phyloP scores from a whole-genome alignment of 169 alveolate species.

The Perkinsus olseni region DNA sequence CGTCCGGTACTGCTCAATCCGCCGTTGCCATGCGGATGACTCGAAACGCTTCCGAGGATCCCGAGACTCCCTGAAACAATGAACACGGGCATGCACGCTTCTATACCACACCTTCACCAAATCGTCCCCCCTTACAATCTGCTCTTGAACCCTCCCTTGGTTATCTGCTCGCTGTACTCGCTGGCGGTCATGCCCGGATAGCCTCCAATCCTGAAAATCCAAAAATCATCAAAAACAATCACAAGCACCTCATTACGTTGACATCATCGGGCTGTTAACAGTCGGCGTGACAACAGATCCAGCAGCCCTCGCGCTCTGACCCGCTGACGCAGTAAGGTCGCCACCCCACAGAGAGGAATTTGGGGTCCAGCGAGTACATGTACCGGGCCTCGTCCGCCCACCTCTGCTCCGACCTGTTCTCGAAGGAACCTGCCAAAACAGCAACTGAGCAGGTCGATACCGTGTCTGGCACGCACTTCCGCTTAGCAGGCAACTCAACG shows the following conservation, averaged over 20 bases:
- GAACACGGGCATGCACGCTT: too few species aligned
- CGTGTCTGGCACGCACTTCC: background rate
- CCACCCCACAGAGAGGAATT: background rate
- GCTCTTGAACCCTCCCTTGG: background rate
- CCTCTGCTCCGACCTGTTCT: background rate
- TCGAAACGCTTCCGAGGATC: background rate
- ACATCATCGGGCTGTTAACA: background rate
- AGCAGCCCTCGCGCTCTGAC: background rate
- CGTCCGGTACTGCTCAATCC: background rate
- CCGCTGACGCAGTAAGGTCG: background rate
- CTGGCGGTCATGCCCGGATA: background rate
- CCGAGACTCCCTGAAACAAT: background rate
- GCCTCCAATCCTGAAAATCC: background rate
- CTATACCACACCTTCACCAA: background rate
- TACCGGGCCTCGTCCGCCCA: background rate
- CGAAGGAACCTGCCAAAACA: background rate
- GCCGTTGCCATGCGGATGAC: background rate
- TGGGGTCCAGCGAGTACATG: background rate
- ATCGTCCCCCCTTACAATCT: background rate
- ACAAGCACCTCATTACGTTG: background rate
- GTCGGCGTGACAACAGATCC: background rate
- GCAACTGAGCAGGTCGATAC: background rate
- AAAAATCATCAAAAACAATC: too few species aligned
- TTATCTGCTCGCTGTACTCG: background rate
- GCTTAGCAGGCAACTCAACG: background rate